Conservation (phyloP, 75 land plant genomes). For the Pseudotsuga menziesii region DNA sequence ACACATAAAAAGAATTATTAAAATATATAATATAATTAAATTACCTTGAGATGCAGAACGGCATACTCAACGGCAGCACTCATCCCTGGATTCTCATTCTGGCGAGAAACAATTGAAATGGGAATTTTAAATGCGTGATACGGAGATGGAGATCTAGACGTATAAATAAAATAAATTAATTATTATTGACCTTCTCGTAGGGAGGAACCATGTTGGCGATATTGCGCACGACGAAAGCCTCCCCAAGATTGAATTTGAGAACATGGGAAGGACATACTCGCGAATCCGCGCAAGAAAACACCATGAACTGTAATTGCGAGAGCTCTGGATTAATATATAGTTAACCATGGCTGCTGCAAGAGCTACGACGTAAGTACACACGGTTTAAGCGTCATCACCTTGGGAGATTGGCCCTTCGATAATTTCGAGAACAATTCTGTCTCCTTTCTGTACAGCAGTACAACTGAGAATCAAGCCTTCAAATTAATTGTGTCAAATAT, state of each 20-base stretch:
- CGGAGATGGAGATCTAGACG: neutral
- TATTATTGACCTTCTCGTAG: conserved; percentile 31
- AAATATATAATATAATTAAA: too few species aligned
- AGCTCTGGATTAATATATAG: neutral
- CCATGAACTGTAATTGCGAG: conserved; percentile 51
- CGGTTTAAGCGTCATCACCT: neutral
- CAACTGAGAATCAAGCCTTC: too few species aligned
- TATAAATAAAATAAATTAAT: neutral
- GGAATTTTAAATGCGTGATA: too few species aligned
- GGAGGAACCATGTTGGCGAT: conserved; percentile 93
- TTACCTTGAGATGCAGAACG: conserved; percentile 85
- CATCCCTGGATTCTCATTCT: conserved; percentile 50
- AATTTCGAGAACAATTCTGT: too few species aligned
- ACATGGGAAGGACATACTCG: conserved; percentile 86
- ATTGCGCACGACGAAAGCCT: conserved; percentile 91
- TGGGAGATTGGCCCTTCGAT: neutral
- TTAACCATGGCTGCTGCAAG: neutral
- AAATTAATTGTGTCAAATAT: too few species aligned
- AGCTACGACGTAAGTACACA: neutral
- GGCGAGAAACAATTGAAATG: neutral
- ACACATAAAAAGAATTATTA: too few species aligned
- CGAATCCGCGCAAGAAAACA: conserved; percentile 92
- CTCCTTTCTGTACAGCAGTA: too few species aligned
- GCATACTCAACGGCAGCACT: conserved; percentile 91
- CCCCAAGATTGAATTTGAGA: conserved; percentile 73